A percentile compares a stretch with the other conserved stretches of the same genome.
These are phyloP conservation scores for Arabidopsis lyrata DNA, from an alignment of 441 rosid species.

Conservation along the genomic window DNA sequence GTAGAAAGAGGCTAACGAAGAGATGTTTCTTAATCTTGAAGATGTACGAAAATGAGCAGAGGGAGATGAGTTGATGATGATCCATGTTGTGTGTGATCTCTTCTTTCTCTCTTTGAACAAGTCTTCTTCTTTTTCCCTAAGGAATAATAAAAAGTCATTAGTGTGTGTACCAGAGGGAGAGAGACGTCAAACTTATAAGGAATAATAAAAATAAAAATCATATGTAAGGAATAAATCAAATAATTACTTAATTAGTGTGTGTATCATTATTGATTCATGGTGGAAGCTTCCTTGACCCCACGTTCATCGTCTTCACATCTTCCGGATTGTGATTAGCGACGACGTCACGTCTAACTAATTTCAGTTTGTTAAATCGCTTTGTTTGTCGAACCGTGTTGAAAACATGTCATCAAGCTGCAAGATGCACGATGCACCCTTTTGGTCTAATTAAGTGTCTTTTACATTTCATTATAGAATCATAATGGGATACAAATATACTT, in stretches of 20 bases:
- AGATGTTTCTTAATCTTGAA: conserved; percentile 51
- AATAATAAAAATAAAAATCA: background rate
- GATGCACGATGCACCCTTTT: background rate
- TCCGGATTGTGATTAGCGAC: conserved; percentile 22
- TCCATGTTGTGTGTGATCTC: conserved; percentile 33
- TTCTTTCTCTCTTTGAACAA: conserved; percentile 43
- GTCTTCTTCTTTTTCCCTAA: conserved; percentile 34
- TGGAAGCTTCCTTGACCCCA: conserved; percentile 23
- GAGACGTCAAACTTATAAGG: conserved; percentile 28
- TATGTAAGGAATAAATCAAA: background rate
- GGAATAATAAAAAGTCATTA: no score
- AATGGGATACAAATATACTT: conserved; percentile 8
- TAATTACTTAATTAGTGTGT: background rate
- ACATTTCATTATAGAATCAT: conserved; percentile 1
- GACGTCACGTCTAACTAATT: conserved; percentile 21
- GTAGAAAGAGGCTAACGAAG: conserved; percentile 42
- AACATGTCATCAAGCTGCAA: conserved; percentile 31
- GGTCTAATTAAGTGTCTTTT: background rate
- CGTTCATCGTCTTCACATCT: conserved; percentile 17
- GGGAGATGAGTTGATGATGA: conserved; percentile 37
- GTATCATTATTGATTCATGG: background rate
- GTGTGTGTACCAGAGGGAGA: no score
- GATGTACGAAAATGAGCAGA: conserved; percentile 41
- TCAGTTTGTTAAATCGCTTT: no score
- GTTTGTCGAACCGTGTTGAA: background rate